Conservation (phyloP, 1,284 basidiomycete species). For the Trichosporon sp. region DNA sequence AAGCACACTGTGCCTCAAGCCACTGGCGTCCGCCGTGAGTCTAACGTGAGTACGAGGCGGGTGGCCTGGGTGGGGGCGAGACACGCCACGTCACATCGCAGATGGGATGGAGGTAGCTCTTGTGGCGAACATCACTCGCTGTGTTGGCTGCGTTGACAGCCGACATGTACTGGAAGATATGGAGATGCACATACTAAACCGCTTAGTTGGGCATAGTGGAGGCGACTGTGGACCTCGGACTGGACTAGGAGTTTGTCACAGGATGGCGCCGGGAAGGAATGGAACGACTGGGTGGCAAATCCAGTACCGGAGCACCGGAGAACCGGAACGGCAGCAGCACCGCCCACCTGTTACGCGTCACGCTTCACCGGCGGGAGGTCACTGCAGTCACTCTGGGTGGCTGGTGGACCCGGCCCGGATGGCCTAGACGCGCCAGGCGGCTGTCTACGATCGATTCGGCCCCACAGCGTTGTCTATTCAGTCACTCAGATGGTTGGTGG, state of each 20-base stretch:
- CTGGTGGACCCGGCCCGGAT: background rate
- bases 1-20: background rate
- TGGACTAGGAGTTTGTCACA: too few species aligned
- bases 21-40: background rate
- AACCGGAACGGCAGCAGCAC: background rate
- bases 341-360: background rate
- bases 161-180: too few species aligned
- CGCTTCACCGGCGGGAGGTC: conserved; percentile 15
- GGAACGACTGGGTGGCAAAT: background rate
- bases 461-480: background rate
- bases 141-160: too few species aligned
- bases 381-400: background rate
- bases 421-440: too few species aligned
- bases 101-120: too few species aligned
- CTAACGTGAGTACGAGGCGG: too few species aligned
- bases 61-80: too few species aligned
- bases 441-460: background rate
- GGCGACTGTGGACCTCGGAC: too few species aligned
- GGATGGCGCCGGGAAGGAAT: background rate
- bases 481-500: background rate
- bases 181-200: too few species aligned
- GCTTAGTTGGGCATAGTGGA: too few species aligned
- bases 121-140: too few species aligned
- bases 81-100: background rate
- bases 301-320: background rate